phyloP scores from a whole-genome alignment of 768 basidiomycete species.

The Crassisporium funariophilum region DNA sequence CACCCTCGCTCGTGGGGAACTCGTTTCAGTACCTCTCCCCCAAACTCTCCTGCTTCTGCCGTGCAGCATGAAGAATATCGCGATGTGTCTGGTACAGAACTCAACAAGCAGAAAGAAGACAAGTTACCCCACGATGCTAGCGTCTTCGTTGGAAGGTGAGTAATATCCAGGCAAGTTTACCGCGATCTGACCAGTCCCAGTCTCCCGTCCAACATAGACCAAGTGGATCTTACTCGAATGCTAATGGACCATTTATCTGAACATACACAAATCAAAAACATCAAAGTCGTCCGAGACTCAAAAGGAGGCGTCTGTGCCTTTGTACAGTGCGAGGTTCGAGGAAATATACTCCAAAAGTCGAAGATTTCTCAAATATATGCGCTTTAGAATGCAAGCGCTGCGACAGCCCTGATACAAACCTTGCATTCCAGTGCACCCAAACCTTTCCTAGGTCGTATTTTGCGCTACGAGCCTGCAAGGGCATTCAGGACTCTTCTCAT shows the following conservation, averaged over 20 bases:
- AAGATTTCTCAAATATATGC: constrained; percentile 16
- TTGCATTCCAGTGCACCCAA: constrained; percentile 57
- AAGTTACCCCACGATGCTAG: constrained; percentile 74
- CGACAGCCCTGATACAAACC: constrained; percentile 58
- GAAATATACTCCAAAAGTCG: constrained; percentile 1
- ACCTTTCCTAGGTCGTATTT: constrained; percentile 68
- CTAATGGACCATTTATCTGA: constrained; percentile 69
- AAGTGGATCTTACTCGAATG: constrained; percentile 58
- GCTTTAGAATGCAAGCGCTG: constrained; percentile 56
- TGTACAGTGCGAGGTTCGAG: constrained; percentile 76
- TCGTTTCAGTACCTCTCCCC: constrained; percentile 64
- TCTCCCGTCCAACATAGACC: constrained; percentile 70
- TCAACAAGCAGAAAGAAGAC: constrained; percentile 39
- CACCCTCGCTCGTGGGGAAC: constrained; percentile 65
- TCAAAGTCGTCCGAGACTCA: constrained; percentile 74
- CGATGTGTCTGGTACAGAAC: constrained; percentile 17
- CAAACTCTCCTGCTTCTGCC: constrained; percentile 34
- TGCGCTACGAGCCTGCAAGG: constrained; percentile 80
- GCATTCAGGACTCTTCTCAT: constrained; percentile 74
- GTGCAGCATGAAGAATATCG: constrained; percentile 30
- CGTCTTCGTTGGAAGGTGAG: constrained; percentile 82
- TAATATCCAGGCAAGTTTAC: constrained; percentile 5
- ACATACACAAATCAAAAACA: constrained; percentile 63
- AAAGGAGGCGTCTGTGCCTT: constrained; percentile 84
- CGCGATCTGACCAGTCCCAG: constrained; percentile 35